Evolutionary conservation across 83 land plant genomes (phyloP).

Genomic region (Larix sibirica): DNA sequence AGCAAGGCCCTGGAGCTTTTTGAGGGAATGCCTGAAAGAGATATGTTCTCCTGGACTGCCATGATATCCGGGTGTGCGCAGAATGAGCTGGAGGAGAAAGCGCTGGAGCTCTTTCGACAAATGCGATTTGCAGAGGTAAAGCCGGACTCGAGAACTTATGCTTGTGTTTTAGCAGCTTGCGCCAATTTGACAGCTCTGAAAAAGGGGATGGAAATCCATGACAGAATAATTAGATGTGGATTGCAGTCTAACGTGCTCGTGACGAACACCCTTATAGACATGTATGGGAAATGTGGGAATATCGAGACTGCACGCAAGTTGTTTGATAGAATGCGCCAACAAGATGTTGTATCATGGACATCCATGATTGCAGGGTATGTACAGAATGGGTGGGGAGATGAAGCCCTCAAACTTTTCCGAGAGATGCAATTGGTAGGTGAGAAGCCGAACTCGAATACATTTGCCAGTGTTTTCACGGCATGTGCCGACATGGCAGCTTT

Average conservation of each 20-base stretch:
- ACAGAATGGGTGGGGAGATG: constrained; percentile 44
- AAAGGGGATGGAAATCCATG: constrained; percentile 54
- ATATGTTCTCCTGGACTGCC: constrained; percentile 55
- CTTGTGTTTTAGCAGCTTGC: constrained; percentile 57
- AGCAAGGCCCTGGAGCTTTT: constrained; percentile 27
- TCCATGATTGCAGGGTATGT: constrained; percentile 49
- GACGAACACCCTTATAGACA: constrained; percentile 57
- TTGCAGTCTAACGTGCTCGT: constrained; percentile 33
- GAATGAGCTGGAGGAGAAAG: constrained; percentile 29
- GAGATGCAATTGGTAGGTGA: constrained; percentile 28
- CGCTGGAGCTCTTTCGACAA: constrained; percentile 37
- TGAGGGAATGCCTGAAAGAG: constrained; percentile 28
- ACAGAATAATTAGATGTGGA: constrained; percentile 46
- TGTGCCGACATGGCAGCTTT: constrained; percentile 1
- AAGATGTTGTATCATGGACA: constrained; percentile 48
- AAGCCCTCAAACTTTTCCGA: constrained; percentile 44
- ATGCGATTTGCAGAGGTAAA: constrained; percentile 35
- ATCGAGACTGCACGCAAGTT: constrained; percentile 28
- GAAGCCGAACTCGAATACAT: neutral
- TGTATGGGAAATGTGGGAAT: constrained; percentile 71
- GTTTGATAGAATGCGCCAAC: constrained; percentile 53
- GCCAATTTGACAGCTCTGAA: constrained; percentile 25
- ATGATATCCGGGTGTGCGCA: constrained; percentile 54
- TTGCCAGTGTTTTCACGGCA: neutral
- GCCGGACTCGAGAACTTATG: constrained; percentile 44